Base-by-base conservation (phyloP, 176 grass and related monocot species). In the Zizania latifolia region DNA sequence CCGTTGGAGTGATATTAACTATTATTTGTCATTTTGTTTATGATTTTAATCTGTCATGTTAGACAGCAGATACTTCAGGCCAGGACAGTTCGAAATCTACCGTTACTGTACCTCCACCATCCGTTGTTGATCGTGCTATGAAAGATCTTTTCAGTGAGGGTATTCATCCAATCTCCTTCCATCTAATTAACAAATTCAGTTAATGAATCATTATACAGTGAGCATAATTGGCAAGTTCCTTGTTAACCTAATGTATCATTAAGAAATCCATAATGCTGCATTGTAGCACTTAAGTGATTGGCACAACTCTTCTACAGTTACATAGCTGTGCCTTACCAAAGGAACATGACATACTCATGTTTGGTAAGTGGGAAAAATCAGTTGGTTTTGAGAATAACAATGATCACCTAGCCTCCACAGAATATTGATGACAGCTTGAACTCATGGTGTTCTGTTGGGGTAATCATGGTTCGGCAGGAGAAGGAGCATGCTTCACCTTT, bases 111-210 rank as follows among this genome's bases (percentile, higher is more conserved):
- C 94, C 94, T 75, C 94, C 94, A 46, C 94, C 94, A 86, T 81
- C 91, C 19, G 88, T 94, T 72, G 39, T 98, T 72, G 94, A 98
- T 75, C 86, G 94, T 78, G 90, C 86, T 61, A 86, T 97, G 54
- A 97, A 93, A 89, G 94, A 97, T 74, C 78, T 97, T 85, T 97
- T 97, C 80, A 83, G 67, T 85, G 81, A 93, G 71, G 90, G 94
- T 97, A 93, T 87, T 57, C 78, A 65, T 64, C 2, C 10, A 38
- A 46, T 8, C 80, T 50, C 55, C 39, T 75, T 82, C 58, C 45
- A 62, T 39, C 28, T 54, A 14, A 57, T 65, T 79, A 81, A 72
- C 58, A 65, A 68, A 65, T 24, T 78, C 87, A 65, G 6, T 78
- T 57, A 22, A 28, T 68, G 43, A 67, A 54, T 44, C 38, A 82